Evolutionary conservation across 345 rosid species (phyloP), one percentile per base, ranked within the genome.

Genomic region (Syzygium grande): DNA sequence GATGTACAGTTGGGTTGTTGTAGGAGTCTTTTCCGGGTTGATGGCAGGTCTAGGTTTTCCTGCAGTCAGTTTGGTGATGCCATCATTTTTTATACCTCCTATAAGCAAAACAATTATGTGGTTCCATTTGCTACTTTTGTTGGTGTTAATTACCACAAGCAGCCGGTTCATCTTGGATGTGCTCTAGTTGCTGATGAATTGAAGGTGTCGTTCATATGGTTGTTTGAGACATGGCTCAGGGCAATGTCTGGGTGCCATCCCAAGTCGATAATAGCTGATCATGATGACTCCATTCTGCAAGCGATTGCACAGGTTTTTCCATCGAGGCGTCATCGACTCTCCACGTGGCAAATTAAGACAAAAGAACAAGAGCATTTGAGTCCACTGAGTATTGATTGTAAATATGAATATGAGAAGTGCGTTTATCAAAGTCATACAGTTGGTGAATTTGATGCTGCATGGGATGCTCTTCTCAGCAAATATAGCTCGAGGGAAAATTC

Each of bases 121-220:
- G 92, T 95, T 85, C 98, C 98, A 13, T 95, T 95, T 87, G 97
- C 97, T 84, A 93, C 99, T 21, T 54, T 54, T 19, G 58, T 54
- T 54, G 58, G 25, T 21, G 23, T 19, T 9, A 19, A 54, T 54
- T 9, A 7, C 23, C 25, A 97, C 84, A 95, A 90, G 90, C 96
- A 95, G 59, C 98, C 96, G 0, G 96, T 96, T 85, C 96, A 96
- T 89, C 97, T 97, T 65, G 99, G 95, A 2, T 95, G 98, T 92
- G 98, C 96, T 30, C 86, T 97, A 85, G 73, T 97, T 84, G 95
- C 98, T 85, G 93, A 93, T 30, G 95, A 94, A 89, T 92, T 95
- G 0, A 94, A 93, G 93, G 96, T 95, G 85, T 88, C 94, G 85
- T 93, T 95, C 87, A 84, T 90, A 22, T 96, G 99, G 99, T 85